Evolutionary conservation across 306 rosid genomes (phyloP), one percentile per base, ranked within the genome.

Genomic region (Begonia masoniana): DNA sequence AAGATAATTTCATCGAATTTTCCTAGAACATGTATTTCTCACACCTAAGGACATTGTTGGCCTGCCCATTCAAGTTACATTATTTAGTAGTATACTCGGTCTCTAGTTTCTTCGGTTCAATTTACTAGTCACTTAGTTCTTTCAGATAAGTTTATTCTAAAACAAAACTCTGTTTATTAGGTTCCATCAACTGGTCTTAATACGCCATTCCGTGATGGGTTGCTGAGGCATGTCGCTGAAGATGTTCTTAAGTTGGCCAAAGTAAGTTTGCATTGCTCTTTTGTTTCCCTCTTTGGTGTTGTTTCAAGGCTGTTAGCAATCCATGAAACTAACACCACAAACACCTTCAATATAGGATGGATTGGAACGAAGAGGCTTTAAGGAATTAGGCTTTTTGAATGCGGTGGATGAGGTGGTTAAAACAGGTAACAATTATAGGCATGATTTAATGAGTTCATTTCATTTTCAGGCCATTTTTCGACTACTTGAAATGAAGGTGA

Each of bases 191-290:
- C 75, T 58, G 99, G 96, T 68, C 73, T 92, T 14, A 83, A 77
- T 71, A 92, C 95, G 42, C 99, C 96, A 51, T 92, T 92, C 54
- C 82, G 99, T 62, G 96, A 87, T 42, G 87, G 99, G 64, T 72
- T 78, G 74, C 81, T 91, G 74, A 82, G 71, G 74, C 95, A 85
- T 68, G 82, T 89, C 58, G 97, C 95, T 56, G 83, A 82, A 82
- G 94, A 85, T 66, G 82, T 89, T 65, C 75, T 89, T 11, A 68
- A 76, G 71, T 71, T 78, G 76, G 92, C 96, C 52, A 91, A 76
- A 86, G 99, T 81, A 62, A 63, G 70, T 36, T 39, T 13, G 10
- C 54, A 10, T 55, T 51, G 24, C 49, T 60, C 52, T 69, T 66
- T 31, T 21, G 24, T 7, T 31, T 31, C 3, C 7, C 9, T 31